Percentiles rank a stretch among this genome's conserved stretches.
Evolutionary conservation across 2,329 filamentous ascomycete genomes (phyloP).

Genomic region (Botrytis byssoidea): DNA sequence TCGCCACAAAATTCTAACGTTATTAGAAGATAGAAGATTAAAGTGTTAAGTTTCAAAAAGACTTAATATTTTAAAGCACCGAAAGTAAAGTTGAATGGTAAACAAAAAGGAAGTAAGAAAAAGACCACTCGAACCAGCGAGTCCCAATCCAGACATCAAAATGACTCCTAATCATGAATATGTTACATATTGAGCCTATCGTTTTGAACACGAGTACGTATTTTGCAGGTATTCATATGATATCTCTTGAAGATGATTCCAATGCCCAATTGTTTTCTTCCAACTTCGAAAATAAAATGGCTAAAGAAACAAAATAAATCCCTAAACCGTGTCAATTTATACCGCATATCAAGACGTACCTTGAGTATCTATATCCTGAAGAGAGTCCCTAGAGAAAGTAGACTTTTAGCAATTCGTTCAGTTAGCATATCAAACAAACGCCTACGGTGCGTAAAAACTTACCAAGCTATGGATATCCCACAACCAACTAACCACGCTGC

Average conservation of each 20-base stretch:
- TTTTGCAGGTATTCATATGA: not conserved
- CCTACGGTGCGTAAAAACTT: not conserved
- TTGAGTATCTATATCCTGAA: not conserved
- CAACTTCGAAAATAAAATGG: too few relatives aligned
- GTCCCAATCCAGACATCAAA: not conserved
- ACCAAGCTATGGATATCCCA: not conserved
- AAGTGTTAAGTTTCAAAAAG: not conserved
- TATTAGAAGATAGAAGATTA: not conserved
- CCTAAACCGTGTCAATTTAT: too few relatives aligned
- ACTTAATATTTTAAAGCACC: not conserved
- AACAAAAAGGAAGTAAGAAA: too few relatives aligned
- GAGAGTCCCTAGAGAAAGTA: accelerated
- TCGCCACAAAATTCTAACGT: not conserved
- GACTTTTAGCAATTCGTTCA: not conserved
- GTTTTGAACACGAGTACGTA: not conserved
- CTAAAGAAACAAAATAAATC: too few relatives aligned
- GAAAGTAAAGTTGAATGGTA: not conserved
- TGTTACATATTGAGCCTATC: too few relatives aligned
- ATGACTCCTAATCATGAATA: too few relatives aligned
- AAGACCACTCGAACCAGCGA: not conserved
- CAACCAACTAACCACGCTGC: not conserved
- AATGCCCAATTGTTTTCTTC: too few relatives aligned
- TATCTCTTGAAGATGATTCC: too few relatives aligned
- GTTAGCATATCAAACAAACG: too few relatives aligned
- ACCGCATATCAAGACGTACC: too few relatives aligned